Base-by-base conservation (phyloP, 164 flowering plant genomes). In the Brasenia schreberi region DNA sequence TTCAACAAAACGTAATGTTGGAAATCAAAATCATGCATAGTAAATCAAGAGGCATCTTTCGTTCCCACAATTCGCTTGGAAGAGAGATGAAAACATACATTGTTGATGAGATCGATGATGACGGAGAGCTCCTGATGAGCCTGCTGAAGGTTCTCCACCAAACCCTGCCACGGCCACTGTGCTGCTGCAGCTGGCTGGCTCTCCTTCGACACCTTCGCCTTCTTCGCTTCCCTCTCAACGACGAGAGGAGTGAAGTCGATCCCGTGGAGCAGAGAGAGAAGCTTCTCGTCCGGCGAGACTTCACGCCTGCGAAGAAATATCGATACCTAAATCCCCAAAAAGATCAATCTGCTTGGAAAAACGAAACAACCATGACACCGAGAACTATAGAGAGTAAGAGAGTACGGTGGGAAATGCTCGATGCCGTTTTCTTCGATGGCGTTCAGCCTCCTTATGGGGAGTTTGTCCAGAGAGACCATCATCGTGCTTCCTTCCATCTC, bases 71-170 rank as follows among this genome's bases (percentile, higher is more conserved):
- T 23, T 23, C 27, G 27, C 27, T 23, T 23, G 27, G 27, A 23
- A 23, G 27, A 23, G 27, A 23, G 27, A 23, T 23, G 27, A 23
- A 23, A 23, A 60, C 63, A 1, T 5, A 60, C 63, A 60, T 60
- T 90, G 70, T 85, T 77, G 66, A 93, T 87, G 61, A 93, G 88
- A 76, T 93, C 98, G 18, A 91, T 81, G 62, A 90, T 86, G 78
- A 90, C 95, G 45, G 89, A 81, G 68, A 93, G 89, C 79, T 93
- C 97, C 72, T 93, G 97, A 68, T 85, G 97, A 74, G 96, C 98
- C 65, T 83, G 68, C 67, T 83, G 90, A 77, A 89, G 71, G 71
- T 87, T 91, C 81, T 91, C 97, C 65, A 85, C 87, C 81, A 94
- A 73, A 72, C 81, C 79, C 82, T 94, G 87, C 95, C 88, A 94